Evolutionary conservation across 208 protist genomes (phyloP), one percentile per base, ranked within the genome.

Genomic region (Leishmania guyanensis): DNA sequence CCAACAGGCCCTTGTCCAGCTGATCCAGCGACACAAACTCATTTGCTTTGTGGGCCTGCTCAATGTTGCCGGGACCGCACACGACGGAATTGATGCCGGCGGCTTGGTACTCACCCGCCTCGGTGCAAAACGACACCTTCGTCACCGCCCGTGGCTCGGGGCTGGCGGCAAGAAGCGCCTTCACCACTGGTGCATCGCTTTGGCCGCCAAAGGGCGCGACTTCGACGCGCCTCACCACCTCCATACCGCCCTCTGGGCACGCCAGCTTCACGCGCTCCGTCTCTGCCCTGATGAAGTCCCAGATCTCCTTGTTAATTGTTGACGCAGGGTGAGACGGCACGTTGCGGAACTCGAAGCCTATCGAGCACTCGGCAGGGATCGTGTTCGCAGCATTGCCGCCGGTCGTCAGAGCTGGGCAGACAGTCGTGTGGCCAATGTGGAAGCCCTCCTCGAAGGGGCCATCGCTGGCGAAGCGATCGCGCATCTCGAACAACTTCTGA

Each of bases 11-110:
- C 70, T 84, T 91, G 69, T 89, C 81, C 65, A 92, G 84, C 78
- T 94, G 86, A 53, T 91, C 88, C 74, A 92, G 48, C 17, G 82
- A 65, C 36, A 94, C 83, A 73, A 92, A 94, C 81, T 94, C 91
- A 83, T 94, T 90, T 14, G 86, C 74, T 76, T 90, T 85, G 87
- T 94, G 91, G 66, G 91, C 91, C 77, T 92, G 89, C 14, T 89
- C 83, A 72, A 92, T 92, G 77, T 78, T 87, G 50, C 89, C 91
- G 5, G 91, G 91, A 6, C 91, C 91, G 85, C 89, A 92, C 54
- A 94, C 87, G 14, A 91, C 83, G 36, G 88, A 85, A 53, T 83
- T 84, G n/a, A 92, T 84, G 73, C 91, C 89, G n/a, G 88, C 69
- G 39, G 56, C 70, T 62, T 91, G 88, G 81, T 89, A 92, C 64